A percentile compares a stretch with the other conserved stretches of the same genome.
phyloP scores from a whole-genome alignment of 495 filamentous ascomycete genomes.

The Chlorociboria aeruginascens region DNA sequence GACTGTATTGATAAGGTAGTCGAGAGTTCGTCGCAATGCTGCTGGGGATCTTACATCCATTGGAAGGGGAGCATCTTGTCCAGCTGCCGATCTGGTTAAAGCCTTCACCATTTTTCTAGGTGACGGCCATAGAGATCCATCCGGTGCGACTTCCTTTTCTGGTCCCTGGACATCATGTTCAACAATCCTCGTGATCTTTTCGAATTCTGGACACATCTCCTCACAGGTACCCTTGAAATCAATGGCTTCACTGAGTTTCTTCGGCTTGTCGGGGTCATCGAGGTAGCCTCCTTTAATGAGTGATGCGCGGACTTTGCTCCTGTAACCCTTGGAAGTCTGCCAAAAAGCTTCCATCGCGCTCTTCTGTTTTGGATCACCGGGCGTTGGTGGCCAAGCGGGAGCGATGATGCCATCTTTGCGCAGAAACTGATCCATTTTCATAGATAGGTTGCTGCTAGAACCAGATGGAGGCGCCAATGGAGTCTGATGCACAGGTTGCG shows the following conservation, averaged over 20 bases:
- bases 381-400: constrained; percentile 29
- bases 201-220: constrained; percentile 90
- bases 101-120: constrained; percentile 58
- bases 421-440: constrained; percentile 9
- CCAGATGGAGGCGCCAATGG: too few relatives aligned
- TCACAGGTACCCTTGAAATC: constrained; percentile 80
- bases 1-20: constrained; percentile 73
- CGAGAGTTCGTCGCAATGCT: constrained; percentile 60
- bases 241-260: constrained; percentile 70
- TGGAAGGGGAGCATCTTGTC: constrained; percentile 80
- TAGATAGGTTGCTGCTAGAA: neutral
- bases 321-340: constrained; percentile 46
- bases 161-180: constrained; percentile 41
- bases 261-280: constrained; percentile 80
- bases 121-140: constrained; percentile 24
- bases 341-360: constrained; percentile 33
- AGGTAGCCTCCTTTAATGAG: constrained; percentile 67
- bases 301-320: constrained; percentile 51
- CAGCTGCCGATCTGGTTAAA: constrained; percentile 81
- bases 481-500: too few relatives aligned
- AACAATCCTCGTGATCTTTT: constrained; percentile 68
- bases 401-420: constrained; percentile 4
- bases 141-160: constrained; percentile 34
- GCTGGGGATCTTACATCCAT: constrained; percentile 80
- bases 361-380: constrained; percentile 26